Evolutionary conservation across 306 rosid species (phyloP).

Genomic region (Dalbergia oliveri): DNA sequence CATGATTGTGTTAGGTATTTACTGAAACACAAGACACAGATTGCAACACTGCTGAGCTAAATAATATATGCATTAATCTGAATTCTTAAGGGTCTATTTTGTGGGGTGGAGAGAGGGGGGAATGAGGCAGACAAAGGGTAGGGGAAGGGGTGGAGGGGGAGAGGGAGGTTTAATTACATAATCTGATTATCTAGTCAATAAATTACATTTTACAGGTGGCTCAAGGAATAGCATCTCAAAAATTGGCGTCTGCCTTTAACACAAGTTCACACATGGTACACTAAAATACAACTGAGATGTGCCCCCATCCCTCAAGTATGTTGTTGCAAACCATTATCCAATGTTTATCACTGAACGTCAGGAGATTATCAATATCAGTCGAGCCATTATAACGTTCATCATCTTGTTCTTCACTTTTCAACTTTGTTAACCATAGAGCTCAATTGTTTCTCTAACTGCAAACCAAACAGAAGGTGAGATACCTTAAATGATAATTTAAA

Average conservation of each 20-base stretch:
- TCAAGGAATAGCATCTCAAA: constrained; percentile 54
- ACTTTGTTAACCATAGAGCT: constrained; percentile 46
- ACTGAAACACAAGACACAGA: constrained; percentile 20
- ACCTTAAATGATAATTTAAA: not conserved
- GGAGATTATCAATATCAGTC: constrained; percentile 34
- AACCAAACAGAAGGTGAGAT: constrained; percentile 39
- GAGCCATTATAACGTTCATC: constrained; percentile 28
- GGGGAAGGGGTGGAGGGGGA: not conserved
- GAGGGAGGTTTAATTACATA: constrained; percentile 41
- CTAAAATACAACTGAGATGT: constrained; percentile 45
- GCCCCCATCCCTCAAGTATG: constrained; percentile 44
- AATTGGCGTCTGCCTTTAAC: constrained; percentile 48
- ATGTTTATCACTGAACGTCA: constrained; percentile 21
- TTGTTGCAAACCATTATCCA: constrained; percentile 33
- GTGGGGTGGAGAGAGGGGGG: constrained; percentile 5
- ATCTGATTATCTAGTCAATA: constrained; percentile 30
- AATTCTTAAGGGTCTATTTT: constrained; percentile 26
- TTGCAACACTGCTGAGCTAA: constrained; percentile 24
- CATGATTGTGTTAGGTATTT: not conserved
- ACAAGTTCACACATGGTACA: constrained; percentile 45
- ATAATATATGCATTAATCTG: constrained; percentile 39
- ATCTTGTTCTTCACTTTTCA: constrained; percentile 54
- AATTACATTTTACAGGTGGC: constrained; percentile 49
- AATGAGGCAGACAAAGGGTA: not conserved
- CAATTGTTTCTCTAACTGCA: constrained; percentile 63